phyloP scores from a whole-genome alignment of 768 basidiomycete genomes.

The Hericium erinaceus region DNA sequence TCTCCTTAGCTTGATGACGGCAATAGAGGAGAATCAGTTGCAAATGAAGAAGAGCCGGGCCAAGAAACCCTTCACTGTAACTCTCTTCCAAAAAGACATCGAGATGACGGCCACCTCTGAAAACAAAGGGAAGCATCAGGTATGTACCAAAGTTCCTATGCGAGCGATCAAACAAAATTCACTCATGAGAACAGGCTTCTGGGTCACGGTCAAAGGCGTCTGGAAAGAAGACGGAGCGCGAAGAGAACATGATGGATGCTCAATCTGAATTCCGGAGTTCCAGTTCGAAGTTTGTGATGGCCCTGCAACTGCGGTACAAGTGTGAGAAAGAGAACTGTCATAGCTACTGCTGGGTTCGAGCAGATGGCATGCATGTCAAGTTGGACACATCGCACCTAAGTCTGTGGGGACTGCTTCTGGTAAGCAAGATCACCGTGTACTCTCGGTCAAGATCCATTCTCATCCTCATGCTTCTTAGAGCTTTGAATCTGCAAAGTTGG shows the following conservation, averaged over 20 bases:
- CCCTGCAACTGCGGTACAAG: not conserved
- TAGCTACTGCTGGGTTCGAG: not conserved
- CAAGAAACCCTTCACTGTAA: not conserved
- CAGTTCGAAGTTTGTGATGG: not conserved
- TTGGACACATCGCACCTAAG: not conserved
- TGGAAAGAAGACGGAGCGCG: not conserved
- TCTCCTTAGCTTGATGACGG: not conserved
- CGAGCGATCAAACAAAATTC: not conserved
- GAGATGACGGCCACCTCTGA: not conserved
- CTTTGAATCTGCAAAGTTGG: not conserved
- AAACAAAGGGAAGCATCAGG: not conserved
- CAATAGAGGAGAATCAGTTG: not conserved
- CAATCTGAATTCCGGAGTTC: too few species aligned
- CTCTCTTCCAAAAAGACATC: not conserved
- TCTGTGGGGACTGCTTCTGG: not conserved
- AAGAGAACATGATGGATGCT: not conserved
- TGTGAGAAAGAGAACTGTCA: not conserved
- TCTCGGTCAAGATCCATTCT: not conserved
- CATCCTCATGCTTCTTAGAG: not conserved
- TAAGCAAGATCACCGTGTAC: not conserved
- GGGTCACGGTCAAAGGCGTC: not conserved
- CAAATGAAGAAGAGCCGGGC: not conserved
- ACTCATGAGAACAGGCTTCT: not conserved
- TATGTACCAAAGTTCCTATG: not conserved
- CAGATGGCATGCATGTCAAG: not conserved